phyloP scores from a whole-genome alignment of 768 basidiomycete genomes.

The Cystofilobasidium capitatum region DNA sequence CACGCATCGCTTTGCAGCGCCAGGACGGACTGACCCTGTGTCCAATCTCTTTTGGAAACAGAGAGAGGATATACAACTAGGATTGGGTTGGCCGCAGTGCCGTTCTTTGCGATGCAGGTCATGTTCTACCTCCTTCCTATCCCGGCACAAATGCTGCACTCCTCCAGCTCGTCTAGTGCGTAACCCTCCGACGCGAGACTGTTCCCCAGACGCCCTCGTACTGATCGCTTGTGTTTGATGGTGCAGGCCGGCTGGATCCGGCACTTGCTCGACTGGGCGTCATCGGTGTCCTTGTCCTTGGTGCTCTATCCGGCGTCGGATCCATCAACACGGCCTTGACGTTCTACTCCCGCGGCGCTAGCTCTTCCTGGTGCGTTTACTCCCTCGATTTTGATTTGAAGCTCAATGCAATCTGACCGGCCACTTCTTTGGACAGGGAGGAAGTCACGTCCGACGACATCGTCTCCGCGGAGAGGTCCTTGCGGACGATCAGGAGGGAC shows the following conservation, averaged over 20 bases:
- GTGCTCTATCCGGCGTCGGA: constrained; percentile 56
- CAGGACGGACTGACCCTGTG: neutral
- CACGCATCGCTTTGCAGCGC: constrained; percentile 4
- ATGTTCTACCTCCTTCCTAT: constrained; percentile 10
- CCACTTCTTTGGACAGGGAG: constrained; percentile 1
- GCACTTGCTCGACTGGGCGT: constrained; percentile 59
- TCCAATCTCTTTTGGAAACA: neutral
- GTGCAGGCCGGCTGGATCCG: constrained; percentile 44
- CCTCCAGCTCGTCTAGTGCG: constrained; percentile 2
- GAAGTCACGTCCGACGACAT: constrained; percentile 20
- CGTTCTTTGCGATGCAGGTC: neutral
- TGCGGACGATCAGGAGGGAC: neutral
- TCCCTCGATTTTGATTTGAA: no score
- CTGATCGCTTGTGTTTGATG: constrained; percentile 15
- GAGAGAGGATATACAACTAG: neutral
- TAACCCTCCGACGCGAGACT: constrained; percentile 36
- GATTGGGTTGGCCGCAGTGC: constrained; percentile 2
- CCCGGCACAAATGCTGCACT: constrained; percentile 13
- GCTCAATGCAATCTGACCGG: neutral
- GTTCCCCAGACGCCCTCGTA: no score
- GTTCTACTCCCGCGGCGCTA: constrained; percentile 12
- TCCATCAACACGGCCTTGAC: constrained; percentile 15
- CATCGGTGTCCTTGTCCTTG: constrained; percentile 68
- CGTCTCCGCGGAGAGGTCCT: constrained; percentile 20
- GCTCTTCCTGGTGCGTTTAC: neutral